These are phyloP conservation scores for Mycoemilia scoparia DNA, from an alignment of 192 early-diverging fungal species.

Conservation along the genomic window DNA sequence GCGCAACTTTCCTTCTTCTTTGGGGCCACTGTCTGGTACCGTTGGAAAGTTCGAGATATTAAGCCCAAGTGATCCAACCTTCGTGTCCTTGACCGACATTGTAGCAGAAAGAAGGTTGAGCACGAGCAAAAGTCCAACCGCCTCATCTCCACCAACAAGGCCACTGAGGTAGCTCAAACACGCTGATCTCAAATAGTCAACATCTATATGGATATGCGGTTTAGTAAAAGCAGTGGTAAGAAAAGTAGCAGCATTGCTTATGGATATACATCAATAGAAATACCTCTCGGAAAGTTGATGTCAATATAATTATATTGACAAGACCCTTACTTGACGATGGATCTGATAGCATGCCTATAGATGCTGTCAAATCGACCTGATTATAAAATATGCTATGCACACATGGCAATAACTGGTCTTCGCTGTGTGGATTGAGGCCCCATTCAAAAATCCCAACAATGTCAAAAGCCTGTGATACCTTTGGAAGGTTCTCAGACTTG, in stretches of 20 bases:
- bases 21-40: neutral
- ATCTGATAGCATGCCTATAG: too few relatives aligned
- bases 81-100: constrained; percentile 20
- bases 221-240: too few relatives aligned
- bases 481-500: constrained; percentile 24
- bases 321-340: too few relatives aligned
- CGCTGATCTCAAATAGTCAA: too few relatives aligned
- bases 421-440: constrained; percentile 6
- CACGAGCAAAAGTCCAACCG: constrained; percentile 50
- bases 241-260: too few relatives aligned
- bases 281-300: too few relatives aligned
- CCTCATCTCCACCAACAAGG: constrained; percentile 36
- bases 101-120: constrained; percentile 44
- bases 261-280: too few relatives aligned
- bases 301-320: too few relatives aligned
- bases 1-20: neutral
- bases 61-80: constrained; percentile 49
- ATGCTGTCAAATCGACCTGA: too few relatives aligned
- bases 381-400: too few relatives aligned
- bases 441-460: constrained; percentile 40
- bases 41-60: constrained; percentile 38
- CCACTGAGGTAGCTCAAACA: constrained; percentile 31
- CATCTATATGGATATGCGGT: too few relatives aligned
- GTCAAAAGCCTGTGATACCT: constrained; percentile 42
- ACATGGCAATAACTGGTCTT: too few relatives aligned